Base-by-base conservation (phyloP, 139 green algal genomes). In the Micractinium conductrix region DNA sequence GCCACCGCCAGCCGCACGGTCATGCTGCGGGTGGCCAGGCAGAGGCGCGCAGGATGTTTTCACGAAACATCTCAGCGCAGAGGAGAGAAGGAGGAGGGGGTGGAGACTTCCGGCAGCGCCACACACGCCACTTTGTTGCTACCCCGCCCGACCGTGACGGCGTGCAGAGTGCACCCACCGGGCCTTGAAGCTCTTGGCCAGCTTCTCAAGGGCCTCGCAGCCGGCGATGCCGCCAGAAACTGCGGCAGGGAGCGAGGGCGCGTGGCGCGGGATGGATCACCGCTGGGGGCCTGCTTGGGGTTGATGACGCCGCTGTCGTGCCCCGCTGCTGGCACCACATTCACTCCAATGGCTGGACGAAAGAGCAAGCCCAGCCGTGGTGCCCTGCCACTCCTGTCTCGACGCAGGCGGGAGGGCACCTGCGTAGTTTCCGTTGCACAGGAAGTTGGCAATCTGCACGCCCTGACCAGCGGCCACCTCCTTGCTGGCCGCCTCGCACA, bases 341-440 rank as follows among this genome's bases (percentile, higher is more conserved):
- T n/a, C n/a, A n/a, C n/a, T n/a, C n/a, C n/a, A n/a, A n/a, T n/a
- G n/a, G n/a, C n/a, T n/a, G n/a, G n/a, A n/a, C n/a, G n/a, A n/a
- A n/a, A n/a, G n/a, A n/a, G n/a, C n/a, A n/a, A n/a, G n/a, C n/a
- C n/a, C n/a, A n/a, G n/a, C n/a, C n/a, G n/a, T n/a, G n/a, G n/a
- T n/a, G n/a, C n/a, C n/a, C n/a, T n/a, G n/a, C n/a, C n/a, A n/a
- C n/a, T n/a, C n/a, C n/a, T n/a, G n/a, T n/a, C n/a, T n/a, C n/a
- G n/a, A n/a, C n/a, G n/a, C n/a, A n/a, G n/a, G n/a, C n/a, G n/a
- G n/a, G n/a, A n/a, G n/a, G n/a, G n/a, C n/a, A n/a, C n/a, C n/a
- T n/a, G 96, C 97, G 83, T 99, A 99, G 93, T 99, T 99, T 82
- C 97, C 97, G 26, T 92, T 91, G 93, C 97, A 99, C 45, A 99